Evolutionary conservation across 805 yeast species (phyloP).

Genomic region (Naumovozyma castellii): DNA sequence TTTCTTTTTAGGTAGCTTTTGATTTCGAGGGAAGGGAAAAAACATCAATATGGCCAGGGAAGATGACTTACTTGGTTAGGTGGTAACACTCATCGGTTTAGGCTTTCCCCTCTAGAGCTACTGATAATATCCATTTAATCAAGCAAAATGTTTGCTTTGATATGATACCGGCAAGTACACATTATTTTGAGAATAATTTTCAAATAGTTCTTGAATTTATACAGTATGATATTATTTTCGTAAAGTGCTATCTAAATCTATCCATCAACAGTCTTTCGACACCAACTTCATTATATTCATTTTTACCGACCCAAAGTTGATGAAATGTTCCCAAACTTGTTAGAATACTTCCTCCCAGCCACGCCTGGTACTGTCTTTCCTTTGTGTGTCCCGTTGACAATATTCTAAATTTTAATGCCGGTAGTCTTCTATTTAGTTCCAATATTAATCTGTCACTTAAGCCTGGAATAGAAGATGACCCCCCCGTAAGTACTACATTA

Average conservation of each 20-base stretch:
- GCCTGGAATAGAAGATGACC: constrained; percentile 72
- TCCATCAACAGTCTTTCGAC: constrained; percentile 68
- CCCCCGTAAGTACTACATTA: constrained; percentile 81
- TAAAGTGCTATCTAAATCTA: constrained; percentile 71
- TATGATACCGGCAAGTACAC: no score
- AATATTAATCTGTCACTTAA: constrained; percentile 64
- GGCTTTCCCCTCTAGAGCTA: no score
- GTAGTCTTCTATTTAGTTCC: constrained; percentile 61
- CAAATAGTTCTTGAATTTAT: no score
- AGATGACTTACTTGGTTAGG: no score
- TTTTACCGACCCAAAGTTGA: constrained; percentile 85
- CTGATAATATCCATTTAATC: no score
- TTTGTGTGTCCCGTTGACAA: constrained; percentile 69
- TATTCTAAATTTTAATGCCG: constrained; percentile 77
- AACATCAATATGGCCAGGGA: no score
- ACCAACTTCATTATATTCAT: constrained; percentile 84
- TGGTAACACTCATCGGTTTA: no score
- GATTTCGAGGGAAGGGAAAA: no score
- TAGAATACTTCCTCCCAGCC: constrained; percentile 89
- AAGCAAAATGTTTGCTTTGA: no score
- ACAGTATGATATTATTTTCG: no score
- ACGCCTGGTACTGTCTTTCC: constrained; percentile 72
- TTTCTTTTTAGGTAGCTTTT: no score
- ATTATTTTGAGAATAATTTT: no score
- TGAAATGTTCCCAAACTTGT: constrained; percentile 89